Base-by-base conservation (phyloP, 306 rosid species). In the Arachis stenosperma region DNA sequence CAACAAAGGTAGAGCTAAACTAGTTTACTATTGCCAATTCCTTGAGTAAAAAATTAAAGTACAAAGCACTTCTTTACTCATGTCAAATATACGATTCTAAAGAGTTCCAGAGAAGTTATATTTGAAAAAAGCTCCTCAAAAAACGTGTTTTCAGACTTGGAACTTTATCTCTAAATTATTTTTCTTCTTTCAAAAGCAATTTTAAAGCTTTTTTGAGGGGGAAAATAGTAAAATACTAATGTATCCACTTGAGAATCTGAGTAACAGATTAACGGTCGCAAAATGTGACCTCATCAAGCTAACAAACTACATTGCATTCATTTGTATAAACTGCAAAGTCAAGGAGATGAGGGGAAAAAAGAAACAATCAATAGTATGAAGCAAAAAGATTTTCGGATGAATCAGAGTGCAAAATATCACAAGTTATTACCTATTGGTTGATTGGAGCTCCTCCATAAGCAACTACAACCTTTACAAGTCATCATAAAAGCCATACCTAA, bases 401-500 rank as follows among this genome's bases (percentile, higher is more conserved):
- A n/a, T n/a, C n/a, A n/a, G n/a, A n/a, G n/a, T n/a, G n/a, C n/a
- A n/a, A n/a, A n/a, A n/a, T n/a, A n/a, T n/a, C n/a, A n/a, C n/a
- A n/a, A n/a, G n/a, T n/a, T n/a, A n/a, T n/a, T n/a, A n/a, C n/a
- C n/a, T n/a, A n/a, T n/a, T n/a, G n/a, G n/a, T n/a, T n/a, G n/a
- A n/a, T n/a, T n/a, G n/a, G n/a, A n/a, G n/a, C n/a, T n/a, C n/a
- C n/a, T n/a, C n/a, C n/a, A n/a, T n/a, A n/a, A n/a, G n/a, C n/a
- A n/a, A n/a, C n/a, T n/a, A n/a, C n/a, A n/a, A n/a, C n/a, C n/a
- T n/a, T n/a, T n/a, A n/a, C n/a, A n/a, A n/a, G n/a, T 93, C 98
- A 6, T 93, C 98, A n/a, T 93, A 93, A 80, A 93, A 93, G 57
- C 98, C 98, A 89, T 93, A 93, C 88, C 98, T 93, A 92, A 85